phyloP scores from a whole-genome alignment of 1,284 basidiomycete genomes.

The Ganoderma sinense region DNA sequence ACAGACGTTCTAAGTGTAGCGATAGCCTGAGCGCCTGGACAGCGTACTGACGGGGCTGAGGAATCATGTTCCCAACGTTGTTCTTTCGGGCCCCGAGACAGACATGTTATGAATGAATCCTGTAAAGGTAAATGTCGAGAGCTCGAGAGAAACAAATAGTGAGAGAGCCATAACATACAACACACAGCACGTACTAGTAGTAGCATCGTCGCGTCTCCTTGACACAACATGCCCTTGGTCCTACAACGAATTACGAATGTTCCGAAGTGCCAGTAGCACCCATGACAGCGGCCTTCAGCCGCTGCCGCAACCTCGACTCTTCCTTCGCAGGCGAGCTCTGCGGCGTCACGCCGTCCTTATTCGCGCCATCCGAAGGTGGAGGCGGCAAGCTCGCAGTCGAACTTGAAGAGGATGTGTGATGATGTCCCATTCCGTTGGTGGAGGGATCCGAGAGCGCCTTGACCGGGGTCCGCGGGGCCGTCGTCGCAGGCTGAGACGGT shows the following conservation, averaged over 20 bases:
- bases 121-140: too few relatives aligned
- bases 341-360: neutral
- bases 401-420: neutral
- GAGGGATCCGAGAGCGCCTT: neutral
- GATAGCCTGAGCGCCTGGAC: too few relatives aligned
- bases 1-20: too few relatives aligned
- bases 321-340: conserved; percentile 4
- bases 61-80: too few relatives aligned
- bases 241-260: neutral
- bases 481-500: neutral
- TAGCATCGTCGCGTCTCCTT: neutral
- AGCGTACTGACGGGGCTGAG: too few relatives aligned
- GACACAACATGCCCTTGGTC: neutral
- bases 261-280: conserved; percentile 12
- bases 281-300: conserved; percentile 41
- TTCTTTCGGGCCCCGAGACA: too few relatives aligned
- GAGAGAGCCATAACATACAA: neutral
- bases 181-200: neutral
- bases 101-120: too few relatives aligned
- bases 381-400: neutral
- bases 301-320: conserved; percentile 32
- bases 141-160: too few relatives aligned
- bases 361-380: neutral
- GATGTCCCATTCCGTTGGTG: neutral
- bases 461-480: neutral